These are phyloP conservation scores for Drosera spatulata DNA, from an alignment of 179 eudicot genomes.

Conservation along the genomic window DNA sequence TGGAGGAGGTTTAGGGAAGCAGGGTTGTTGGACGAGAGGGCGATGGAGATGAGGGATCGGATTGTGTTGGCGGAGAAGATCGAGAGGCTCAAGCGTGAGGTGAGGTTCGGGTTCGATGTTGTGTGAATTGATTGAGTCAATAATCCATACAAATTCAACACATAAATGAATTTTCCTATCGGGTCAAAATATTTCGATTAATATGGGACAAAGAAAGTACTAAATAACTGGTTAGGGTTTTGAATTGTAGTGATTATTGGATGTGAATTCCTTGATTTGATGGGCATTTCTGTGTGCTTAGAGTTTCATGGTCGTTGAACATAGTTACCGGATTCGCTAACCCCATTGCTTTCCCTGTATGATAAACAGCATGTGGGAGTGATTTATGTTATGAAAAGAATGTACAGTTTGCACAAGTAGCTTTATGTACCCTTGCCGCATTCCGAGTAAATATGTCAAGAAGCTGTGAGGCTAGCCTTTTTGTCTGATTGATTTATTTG, in stretches of 20 bases:
- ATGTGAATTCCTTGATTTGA: too few species aligned
- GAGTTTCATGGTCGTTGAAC: too few species aligned
- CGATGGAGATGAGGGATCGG: conserved; percentile 48
- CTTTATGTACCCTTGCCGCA: neutral
- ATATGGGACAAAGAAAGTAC: neutral
- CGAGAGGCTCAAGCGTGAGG: conserved; percentile 56
- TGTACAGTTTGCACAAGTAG: neutral
- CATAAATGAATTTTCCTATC: too few species aligned
- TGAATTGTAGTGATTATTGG: too few species aligned
- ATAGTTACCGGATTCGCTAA: too few species aligned
- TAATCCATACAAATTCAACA: neutral
- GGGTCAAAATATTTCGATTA: too few species aligned
- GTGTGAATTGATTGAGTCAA: neutral
- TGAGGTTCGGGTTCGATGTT: conserved; percentile 5
- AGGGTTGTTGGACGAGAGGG: conserved; percentile 62
- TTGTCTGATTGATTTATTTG: conserved; percentile 4
- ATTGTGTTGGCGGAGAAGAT: conserved; percentile 30
- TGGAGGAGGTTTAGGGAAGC: conserved; percentile 79
- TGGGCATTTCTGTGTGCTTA: too few species aligned
- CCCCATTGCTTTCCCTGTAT: too few species aligned
- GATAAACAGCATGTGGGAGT: too few species aligned
- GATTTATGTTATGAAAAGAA: too few species aligned
- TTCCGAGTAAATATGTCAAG: neutral
- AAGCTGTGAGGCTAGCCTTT: too few species aligned
- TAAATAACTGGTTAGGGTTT: neutral